Percentiles rank a stretch among this genome's conserved stretches.
These are phyloP conservation scores for Warburgia ugandensis DNA, from an alignment of 164 flowering plant genomes.

Conservation along the genomic window DNA sequence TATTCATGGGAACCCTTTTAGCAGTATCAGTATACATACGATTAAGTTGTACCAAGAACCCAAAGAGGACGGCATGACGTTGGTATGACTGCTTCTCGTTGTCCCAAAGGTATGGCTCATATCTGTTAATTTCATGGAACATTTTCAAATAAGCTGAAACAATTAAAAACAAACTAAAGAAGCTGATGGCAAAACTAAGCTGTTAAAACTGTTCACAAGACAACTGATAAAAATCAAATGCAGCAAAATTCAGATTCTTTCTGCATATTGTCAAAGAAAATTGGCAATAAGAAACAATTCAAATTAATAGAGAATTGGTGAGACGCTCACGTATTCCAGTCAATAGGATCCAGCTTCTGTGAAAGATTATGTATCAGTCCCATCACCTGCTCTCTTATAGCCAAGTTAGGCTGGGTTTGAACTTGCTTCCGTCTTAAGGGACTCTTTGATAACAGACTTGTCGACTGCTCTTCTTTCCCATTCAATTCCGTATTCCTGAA, in stretches of 20 bases:
- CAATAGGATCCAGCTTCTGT: constrained; percentile 88
- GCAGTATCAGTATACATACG: constrained; percentile 71
- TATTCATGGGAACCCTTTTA: constrained; percentile 68
- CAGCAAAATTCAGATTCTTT: neutral
- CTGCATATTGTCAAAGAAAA: neutral
- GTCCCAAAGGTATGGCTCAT: constrained; percentile 92
- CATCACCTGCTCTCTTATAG: constrained; percentile 32
- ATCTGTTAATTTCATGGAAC: constrained; percentile 32
- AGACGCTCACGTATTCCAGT: constrained; percentile 91
- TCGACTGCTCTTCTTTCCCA: constrained; percentile 36
- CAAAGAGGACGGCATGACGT: constrained; percentile 90
- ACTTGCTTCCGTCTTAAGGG: constrained; percentile 60
- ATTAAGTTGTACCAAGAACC: constrained; percentile 91
- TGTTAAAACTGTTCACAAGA: too few relatives aligned
- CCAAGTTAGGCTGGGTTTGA: constrained; percentile 35
- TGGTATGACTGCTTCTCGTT: constrained; percentile 87
- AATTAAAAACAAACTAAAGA: constrained; percentile 4
- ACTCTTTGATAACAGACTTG: constrained; percentile 28
- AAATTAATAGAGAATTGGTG: neutral
- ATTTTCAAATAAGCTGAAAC: neutral
- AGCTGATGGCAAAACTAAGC: neutral
- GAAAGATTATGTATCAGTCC: constrained; percentile 48
- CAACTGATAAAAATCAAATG: neutral
- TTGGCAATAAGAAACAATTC: neutral
- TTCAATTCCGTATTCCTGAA: constrained; percentile 21